Base-by-base conservation (phyloP, 345 rosid species). In the Psidium friedrichsthalianum region DNA sequence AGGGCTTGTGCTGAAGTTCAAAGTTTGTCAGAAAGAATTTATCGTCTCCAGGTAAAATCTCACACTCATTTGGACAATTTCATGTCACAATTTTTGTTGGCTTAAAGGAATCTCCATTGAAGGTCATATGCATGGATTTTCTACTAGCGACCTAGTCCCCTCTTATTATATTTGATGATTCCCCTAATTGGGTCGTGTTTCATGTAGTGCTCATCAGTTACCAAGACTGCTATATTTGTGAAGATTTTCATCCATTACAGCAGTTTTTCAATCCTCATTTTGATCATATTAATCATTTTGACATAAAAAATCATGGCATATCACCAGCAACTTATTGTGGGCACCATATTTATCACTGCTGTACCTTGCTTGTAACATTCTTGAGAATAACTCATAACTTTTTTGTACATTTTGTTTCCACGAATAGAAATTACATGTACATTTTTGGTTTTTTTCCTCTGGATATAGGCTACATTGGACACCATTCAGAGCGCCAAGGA, bases 1-100 rank as follows among this genome's bases (percentile, higher is more conserved):
- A 93, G 99, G 89, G 99, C 99, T 51, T 92, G 89, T 85, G 94
- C 91, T 90, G 99, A 97, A 93, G 98, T 96, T 85, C 92, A 90
- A 76, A 93, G 92, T 87, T 92, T 95, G 90, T 93, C 98, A 15
- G 94, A 93, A 93, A 92, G 98, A 90, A 91, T 95, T 74, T 87
- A 93, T 84, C 95, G 98, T 51, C 90, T 95, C 85, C 99, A 97
- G 98, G 99, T 82, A 51, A 82, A 82, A 49, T 82, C 11, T 27
- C 83, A 49, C 74, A 15, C 69, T 83, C 51, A 47, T 47, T 82
- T 16, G 54, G 32, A 51, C 18, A 82, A 69, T 69, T 32, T 69
- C 44, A 69, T 32, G 78, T 69, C 78, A 18, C 47, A 32, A 69
- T 32, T 32, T 69, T 44, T 64, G 24, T 69, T 69, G 78, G 78